Evolutionary conservation across 108 stramenopile genomes (phyloP).

Genomic region (Schizochytrium sp.): DNA sequence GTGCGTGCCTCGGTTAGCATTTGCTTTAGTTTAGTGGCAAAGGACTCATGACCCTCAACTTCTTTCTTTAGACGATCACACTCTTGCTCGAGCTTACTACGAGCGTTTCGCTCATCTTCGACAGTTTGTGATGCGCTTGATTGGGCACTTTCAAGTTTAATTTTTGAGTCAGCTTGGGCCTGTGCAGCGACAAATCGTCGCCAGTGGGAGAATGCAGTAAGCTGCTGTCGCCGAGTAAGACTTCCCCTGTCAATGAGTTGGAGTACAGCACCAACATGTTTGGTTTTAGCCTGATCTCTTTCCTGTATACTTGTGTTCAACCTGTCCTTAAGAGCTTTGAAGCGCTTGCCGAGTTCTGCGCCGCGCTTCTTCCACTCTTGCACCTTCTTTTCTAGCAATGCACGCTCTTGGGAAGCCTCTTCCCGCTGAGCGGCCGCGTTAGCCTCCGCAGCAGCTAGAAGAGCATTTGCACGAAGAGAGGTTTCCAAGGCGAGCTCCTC

Average conservation of each 20-base stretch:
- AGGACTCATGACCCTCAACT: background rate
- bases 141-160: background rate
- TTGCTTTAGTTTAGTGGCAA: background rate
- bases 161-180: background rate
- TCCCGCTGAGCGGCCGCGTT: background rate
- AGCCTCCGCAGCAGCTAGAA: background rate
- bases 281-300: background rate
- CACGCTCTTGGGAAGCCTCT: background rate
- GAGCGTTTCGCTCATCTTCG: background rate
- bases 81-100: background rate
- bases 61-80: background rate
- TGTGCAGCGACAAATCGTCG: background rate
- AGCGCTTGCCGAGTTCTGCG: slow-evolving; percentile 31
- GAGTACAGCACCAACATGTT: background rate
- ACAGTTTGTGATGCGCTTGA: background rate
- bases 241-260: background rate
- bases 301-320: background rate
- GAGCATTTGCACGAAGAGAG: background rate
- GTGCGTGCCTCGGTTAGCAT: background rate
- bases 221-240: background rate
- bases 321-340: slow-evolving; percentile 2
- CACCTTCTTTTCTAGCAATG: background rate
- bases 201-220: background rate
- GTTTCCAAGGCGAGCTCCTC: background rate
- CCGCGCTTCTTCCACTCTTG: slow-evolving; percentile 26